Base-by-base conservation (phyloP, 2,329 filamentous ascomycete species). In the Ampelomyces quisqualis region DNA sequence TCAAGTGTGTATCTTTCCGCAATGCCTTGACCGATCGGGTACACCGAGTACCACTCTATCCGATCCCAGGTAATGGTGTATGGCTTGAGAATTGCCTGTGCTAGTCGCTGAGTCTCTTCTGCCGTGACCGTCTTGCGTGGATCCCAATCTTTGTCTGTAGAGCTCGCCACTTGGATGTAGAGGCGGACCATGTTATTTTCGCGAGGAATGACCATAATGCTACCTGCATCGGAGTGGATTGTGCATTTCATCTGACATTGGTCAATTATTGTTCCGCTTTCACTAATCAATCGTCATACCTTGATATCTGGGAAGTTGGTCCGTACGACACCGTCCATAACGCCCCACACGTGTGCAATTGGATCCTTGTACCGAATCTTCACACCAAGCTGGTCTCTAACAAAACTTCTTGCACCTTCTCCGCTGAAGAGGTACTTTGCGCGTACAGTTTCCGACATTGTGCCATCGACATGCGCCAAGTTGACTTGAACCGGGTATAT, bases 401-500 rank as follows among this genome's bases (percentile, higher is more conserved):
- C 73, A 52, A 81, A 82, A 58, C 78, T 81, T 49, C 75, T 73
- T 17, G 80, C 79, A 31, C 80, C 80, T 64, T 83, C 80, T 24
- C 78, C 80, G 56, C 77, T 80, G 65, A 82, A 83, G 9, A 83
- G 67, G 46, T 82, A 83, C 66, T 82, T 83, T 27, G 80, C 69
- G 40, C 78, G 73, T 8, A 82, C 73, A 1, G 73, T 90, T 70
- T 94, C 86, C 24, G 75, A 76, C 7, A 76, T 72, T 15, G 80
- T 80, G 20, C 87, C 87, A 58, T 95, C 86, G 10, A 90, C 76
- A 56, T 90, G 86, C 60, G 85, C 81, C 33, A 95, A 71, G 43
- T 82, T 77, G 19, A 95, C 89, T 51, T 87, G 78, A 1, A 95
- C 86, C 1, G 90, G 90, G 61, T 93, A 94, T 17, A 81, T 79